A percentile compares a stretch with the other conserved stretches of the same genome.
These are phyloP conservation scores for Hypoxylon sp. DNA, from an alignment of 2,329 filamentous ascomycete genomes.

Conservation along the genomic window DNA sequence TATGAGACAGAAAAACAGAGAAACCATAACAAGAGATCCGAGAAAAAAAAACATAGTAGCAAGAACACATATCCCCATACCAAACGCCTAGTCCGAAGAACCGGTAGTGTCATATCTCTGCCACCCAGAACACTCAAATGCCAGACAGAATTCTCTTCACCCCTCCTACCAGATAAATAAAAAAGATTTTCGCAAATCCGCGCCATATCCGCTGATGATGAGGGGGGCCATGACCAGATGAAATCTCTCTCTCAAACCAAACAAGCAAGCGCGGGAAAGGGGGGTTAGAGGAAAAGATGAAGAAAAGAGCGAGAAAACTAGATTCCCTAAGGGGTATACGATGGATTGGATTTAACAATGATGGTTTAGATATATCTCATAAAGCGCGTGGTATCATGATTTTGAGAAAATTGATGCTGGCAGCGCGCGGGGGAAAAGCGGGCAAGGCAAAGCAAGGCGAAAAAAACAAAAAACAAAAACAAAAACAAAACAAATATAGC, in stretches of 20 bases:
- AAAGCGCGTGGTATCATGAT: conserved; percentile 46
- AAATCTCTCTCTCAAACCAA: conserved; percentile 6
- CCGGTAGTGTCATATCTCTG: conserved; percentile 34
- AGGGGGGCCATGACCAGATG: conserved; percentile 41
- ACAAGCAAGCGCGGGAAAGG: conserved; percentile 17
- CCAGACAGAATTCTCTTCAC: conserved; percentile 22
- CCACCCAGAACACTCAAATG: conserved; percentile 30
- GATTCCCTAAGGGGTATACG: conserved; percentile 44
- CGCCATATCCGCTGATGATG: conserved; percentile 41
- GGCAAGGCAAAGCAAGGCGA: no score
- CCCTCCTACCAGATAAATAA: conserved; percentile 13
- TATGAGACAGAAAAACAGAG: conserved; percentile 32
- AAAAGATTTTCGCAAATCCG: conserved; percentile 37
- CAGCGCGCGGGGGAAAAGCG: conserved; percentile 16
- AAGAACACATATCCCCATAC: conserved; percentile 10
- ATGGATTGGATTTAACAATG: conserved; percentile 36
- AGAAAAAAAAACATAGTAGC: conserved; percentile 5
- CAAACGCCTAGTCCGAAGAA: conserved; percentile 23
- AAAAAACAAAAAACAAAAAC: background rate
- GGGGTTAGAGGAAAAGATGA: conserved; percentile 18
- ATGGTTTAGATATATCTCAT: conserved; percentile 31
- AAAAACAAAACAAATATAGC: background rate
- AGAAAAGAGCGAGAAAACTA: conserved; percentile 41
- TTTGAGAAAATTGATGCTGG: conserved; percentile 36
- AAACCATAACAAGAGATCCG: conserved; percentile 14